phyloP scores from a whole-genome alignment of 225 moss, liverwort and hornwort species.

The Rhytidiadelphus loreus region DNA sequence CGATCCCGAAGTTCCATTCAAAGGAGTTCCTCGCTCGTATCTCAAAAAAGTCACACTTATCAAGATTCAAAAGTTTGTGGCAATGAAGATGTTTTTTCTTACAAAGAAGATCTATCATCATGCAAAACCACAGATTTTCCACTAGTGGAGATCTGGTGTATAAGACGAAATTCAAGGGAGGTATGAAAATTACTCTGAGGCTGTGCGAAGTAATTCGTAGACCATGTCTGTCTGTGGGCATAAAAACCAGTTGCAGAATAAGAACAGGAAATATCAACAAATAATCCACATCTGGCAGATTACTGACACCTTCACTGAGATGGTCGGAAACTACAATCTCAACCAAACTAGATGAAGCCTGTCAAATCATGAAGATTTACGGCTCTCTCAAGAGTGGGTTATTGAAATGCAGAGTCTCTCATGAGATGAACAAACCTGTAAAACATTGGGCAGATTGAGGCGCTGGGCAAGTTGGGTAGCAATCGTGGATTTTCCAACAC shows the following conservation, averaged over 20 bases:
- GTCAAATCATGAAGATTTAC: neutral
- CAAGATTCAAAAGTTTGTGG: neutral
- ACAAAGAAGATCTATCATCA: neutral
- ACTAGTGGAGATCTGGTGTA: neutral
- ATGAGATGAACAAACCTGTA: constrained; percentile 45
- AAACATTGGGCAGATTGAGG: constrained; percentile 84
- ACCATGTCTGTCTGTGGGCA: constrained; percentile 89
- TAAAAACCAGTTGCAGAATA: neutral
- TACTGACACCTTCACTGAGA: neutral
- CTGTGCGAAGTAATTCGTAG: constrained; percentile 80
- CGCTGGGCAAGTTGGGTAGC: constrained; percentile 94
- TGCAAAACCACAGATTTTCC: neutral
- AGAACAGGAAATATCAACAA: neutral
- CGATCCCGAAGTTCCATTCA: neutral
- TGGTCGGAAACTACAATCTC: too few species aligned
- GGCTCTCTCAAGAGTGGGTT: neutral
- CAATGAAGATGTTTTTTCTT: neutral
- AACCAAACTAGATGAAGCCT: neutral
- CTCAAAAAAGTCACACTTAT: neutral
- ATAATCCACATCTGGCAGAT: neutral
- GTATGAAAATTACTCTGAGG: constrained; percentile 41
- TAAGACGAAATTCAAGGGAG: neutral
- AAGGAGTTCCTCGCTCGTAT: neutral
- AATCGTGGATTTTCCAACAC: constrained; percentile 90
- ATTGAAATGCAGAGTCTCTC: neutral